phyloP scores from a whole-genome alignment of 345 rosid species.

The Mangifera indica region DNA sequence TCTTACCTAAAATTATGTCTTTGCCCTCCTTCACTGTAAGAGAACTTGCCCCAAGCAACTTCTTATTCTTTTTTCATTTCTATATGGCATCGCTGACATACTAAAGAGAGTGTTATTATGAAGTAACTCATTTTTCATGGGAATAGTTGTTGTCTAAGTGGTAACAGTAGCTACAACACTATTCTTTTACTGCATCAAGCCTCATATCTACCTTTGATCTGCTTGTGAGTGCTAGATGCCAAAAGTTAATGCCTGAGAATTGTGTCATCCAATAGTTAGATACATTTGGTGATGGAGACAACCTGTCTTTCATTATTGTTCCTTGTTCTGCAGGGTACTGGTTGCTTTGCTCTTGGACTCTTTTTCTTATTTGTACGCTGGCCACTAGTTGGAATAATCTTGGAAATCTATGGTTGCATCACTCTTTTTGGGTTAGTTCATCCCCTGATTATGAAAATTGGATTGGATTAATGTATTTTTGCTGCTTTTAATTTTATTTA shows the following conservation, averaged over 20 bases:
- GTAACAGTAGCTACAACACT: too few relatives aligned
- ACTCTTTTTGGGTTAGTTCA: conserved; percentile 54
- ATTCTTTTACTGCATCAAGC: too few relatives aligned
- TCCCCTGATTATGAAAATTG: background rate
- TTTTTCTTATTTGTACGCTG: conserved; percentile 88
- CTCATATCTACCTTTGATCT: too few relatives aligned
- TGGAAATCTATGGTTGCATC: conserved; percentile 36
- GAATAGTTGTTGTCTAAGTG: background rate
- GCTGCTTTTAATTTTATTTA: background rate
- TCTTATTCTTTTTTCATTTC: background rate
- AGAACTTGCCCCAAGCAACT: background rate
- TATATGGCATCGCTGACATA: background rate
- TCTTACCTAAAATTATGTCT: background rate
- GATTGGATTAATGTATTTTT: conserved; percentile 1
- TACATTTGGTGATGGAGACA: background rate
- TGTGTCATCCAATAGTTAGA: background rate
- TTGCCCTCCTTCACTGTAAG: background rate
- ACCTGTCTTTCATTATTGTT: background rate
- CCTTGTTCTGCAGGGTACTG: conserved; percentile 60
- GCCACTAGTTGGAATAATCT: conserved; percentile 79
- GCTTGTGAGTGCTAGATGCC: too few relatives aligned
- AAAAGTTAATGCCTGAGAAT: background rate
- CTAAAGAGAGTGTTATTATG: background rate
- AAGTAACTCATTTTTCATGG: background rate
- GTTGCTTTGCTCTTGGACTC: conserved; percentile 70